A percentile compares a stretch with the other conserved stretches of the same genome.
Evolutionary conservation across 2,329 filamentous ascomycete genomes (phyloP).

Genomic region (Hymenoscyphus salicellus): DNA sequence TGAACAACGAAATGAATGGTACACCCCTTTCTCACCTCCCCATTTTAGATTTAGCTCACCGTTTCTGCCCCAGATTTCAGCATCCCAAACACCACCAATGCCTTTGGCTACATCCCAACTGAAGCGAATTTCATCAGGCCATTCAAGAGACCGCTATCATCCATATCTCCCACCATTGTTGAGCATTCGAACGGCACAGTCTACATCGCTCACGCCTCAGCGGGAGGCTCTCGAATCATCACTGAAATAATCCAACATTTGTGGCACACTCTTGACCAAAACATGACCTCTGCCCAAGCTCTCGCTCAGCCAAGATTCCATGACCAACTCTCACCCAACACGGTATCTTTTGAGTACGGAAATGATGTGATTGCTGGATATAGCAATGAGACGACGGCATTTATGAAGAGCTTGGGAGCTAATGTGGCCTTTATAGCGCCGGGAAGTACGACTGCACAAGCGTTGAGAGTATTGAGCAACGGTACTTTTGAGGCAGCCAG

Average conservation of each 20-base stretch:
- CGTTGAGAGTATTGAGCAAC: constrained; percentile 56
- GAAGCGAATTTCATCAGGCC: constrained; percentile 64
- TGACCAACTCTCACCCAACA: constrained; percentile 60
- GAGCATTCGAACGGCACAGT: constrained; percentile 55
- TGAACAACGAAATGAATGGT: constrained; percentile 63
- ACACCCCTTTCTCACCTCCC: constrained; percentile 22
- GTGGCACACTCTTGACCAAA: constrained; percentile 58
- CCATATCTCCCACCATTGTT: constrained; percentile 62
- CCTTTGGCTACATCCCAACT: constrained; percentile 63
- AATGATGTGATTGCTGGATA: constrained; percentile 43
- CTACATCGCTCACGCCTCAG: constrained; percentile 60
- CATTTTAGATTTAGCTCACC: constrained; percentile 6
- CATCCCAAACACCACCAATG: constrained; percentile 61
- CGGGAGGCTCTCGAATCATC: constrained; percentile 65
- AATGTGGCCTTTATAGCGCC: constrained; percentile 59
- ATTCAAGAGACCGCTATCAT: constrained; percentile 63
- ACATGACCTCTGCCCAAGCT: constrained; percentile 50
- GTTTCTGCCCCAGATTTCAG: constrained; percentile 51
- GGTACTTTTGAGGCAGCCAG: constrained; percentile 75
- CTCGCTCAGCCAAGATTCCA: constrained; percentile 59
- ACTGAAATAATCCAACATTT: constrained; percentile 64
- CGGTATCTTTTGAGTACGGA: constrained; percentile 55
- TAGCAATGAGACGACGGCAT: constrained; percentile 58
- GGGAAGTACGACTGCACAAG: constrained; percentile 60
- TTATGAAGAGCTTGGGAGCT: constrained; percentile 54